phyloP scores from a whole-genome alignment of 768 basidiomycete species.

The Leccinellum luteum region DNA sequence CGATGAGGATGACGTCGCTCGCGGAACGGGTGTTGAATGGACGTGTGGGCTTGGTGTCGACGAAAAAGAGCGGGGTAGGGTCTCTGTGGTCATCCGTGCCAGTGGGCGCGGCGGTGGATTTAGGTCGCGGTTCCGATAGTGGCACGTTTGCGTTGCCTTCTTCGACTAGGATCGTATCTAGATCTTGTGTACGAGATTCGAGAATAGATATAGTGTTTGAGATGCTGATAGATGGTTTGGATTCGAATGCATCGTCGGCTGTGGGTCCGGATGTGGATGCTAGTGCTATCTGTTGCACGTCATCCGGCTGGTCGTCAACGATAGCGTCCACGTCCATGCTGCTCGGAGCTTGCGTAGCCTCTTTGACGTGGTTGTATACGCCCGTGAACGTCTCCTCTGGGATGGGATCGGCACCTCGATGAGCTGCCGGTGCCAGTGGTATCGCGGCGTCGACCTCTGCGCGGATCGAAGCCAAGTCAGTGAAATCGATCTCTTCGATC shows the following conservation, averaged over 20 bases:
- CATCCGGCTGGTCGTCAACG: not conserved
- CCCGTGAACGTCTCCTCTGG: constrained; percentile 39
- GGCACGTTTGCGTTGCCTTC: too few relatives aligned
- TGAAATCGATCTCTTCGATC: constrained; percentile 51
- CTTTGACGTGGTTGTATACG: constrained; percentile 28
- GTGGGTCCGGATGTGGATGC: not conserved
- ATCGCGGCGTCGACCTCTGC: constrained; percentile 13
- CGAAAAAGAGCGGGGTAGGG: constrained; percentile 24
- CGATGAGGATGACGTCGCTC: constrained; percentile 25
- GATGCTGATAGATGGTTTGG: constrained; percentile 9
- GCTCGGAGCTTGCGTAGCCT: not conserved
- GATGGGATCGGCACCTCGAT: constrained; percentile 17
- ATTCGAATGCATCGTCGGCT: constrained; percentile 1
- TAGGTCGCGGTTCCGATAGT: not conserved
- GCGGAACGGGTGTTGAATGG: constrained; percentile 3
- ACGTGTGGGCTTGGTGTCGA: constrained; percentile 40
- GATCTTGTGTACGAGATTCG: not conserved
- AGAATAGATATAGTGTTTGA: not conserved
- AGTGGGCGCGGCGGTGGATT: not conserved
- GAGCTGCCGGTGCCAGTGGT: not conserved
- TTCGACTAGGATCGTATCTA: not conserved
- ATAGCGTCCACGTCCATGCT: constrained; percentile 5
- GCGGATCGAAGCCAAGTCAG: constrained; percentile 31
- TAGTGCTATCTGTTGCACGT: not conserved
- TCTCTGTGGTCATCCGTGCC: not conserved